phyloP scores from a whole-genome alignment of 768 basidiomycete species.

The Suillus spraguei region DNA sequence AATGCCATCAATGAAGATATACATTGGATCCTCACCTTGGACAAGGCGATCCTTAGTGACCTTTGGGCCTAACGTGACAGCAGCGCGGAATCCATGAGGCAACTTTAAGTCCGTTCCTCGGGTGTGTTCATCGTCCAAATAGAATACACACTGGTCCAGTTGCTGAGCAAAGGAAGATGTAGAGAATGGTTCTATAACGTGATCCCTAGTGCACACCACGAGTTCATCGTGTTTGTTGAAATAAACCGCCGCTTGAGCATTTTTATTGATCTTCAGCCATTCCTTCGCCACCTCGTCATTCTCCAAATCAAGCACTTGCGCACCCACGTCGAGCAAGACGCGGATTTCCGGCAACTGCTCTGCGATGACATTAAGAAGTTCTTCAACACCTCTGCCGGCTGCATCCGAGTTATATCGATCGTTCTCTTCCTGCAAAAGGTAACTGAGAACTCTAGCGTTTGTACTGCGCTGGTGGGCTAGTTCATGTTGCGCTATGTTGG shows the following conservation, averaged over 20 bases:
- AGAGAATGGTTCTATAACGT: constrained; percentile 34
- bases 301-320: constrained; percentile 52
- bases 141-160: constrained; percentile 46
- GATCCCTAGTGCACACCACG: constrained; percentile 38
- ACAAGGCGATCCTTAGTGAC: constrained; percentile 53
- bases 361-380: constrained; percentile 36
- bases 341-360: constrained; percentile 36
- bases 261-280: constrained; percentile 19
- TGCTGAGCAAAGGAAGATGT: constrained; percentile 40
- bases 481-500: constrained; percentile 28
- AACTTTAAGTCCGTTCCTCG: constrained; percentile 55
- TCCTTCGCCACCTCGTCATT: constrained; percentile 39
- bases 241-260: constrained; percentile 45
- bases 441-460: constrained; percentile 41
- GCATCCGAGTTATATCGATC: constrained; percentile 30
- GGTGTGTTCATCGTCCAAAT: constrained; percentile 55
- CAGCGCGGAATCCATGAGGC: constrained; percentile 42
- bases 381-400: constrained; percentile 18
- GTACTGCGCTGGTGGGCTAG: constrained; percentile 41
- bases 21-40: constrained; percentile 41
- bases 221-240: constrained; percentile 41
- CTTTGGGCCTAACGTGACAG: constrained; percentile 52
- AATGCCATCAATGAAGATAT: neutral
- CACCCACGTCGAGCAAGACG: constrained; percentile 56
- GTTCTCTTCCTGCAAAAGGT: constrained; percentile 38